Base-by-base conservation (phyloP, 352 stramenopile genomes). In the Phytophthora hibernalis region DNA sequence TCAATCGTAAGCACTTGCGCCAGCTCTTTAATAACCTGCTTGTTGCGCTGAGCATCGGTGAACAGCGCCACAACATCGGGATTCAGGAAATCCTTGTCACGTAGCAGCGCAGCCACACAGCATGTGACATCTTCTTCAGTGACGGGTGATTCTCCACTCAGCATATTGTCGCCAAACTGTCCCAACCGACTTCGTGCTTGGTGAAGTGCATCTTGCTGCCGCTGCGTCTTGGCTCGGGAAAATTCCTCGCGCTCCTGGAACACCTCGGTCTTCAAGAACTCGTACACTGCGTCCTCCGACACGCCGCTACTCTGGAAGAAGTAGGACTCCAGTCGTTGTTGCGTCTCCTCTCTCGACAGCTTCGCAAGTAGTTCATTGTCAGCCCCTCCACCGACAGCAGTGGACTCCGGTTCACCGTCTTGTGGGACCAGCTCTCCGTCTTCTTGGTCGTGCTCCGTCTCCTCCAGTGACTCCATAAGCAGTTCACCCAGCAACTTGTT, bases 401-500 rank as follows among this genome's bases (percentile, higher is more conserved):
- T 49, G n/a, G 58, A 52, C 24, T 61, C 61, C 8, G 38, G 47
- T 5, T 76, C 61, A 5, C 43, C 40, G 1, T 47, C 52, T 16
- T 68, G 54, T 2, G 44, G 35, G n/a, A 64, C 42, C 10, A 69
- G 28, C 33, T 76, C 45, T 37, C 47, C 40, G 5, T 73, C 54
- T 3, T 68, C 54, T 38, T 72, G 54, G 11, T 70, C 48, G 30
- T 63, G 52, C 26, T 81, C 74, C 1, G 65, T 72, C 42, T 80
- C 70, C 31, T 74, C 57, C 6, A 87, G 57, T 8, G 67, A 73
- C 45, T 80, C 70, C 42, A 80, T 61, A 28, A 87, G 53, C 51
- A 87, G 22, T 16, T 68, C 65, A 0, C 78, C 76, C n/a, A 87
- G 54, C 37, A 87, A 47, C 48, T 85, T 84, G 58, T 87, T 84